Conservation (phyloP, 768 basidiomycete species). For the Boletus rubropictus region DNA sequence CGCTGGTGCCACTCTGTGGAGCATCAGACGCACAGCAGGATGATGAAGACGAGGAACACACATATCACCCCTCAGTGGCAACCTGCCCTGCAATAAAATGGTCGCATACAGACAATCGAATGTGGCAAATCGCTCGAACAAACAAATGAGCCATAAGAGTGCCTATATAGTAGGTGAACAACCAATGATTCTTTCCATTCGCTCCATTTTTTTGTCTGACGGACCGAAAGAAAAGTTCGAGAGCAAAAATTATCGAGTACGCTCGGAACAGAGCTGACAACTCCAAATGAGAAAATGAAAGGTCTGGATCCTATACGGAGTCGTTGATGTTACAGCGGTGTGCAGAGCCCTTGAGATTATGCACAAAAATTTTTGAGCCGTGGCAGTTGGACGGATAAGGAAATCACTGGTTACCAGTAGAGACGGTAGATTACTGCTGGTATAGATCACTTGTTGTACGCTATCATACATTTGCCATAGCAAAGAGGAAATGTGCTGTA, state of each 20-base stretch:
- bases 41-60: constrained; percentile 53
- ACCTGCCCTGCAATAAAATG: constrained; percentile 40
- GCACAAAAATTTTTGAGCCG: too few relatives aligned
- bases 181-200: background rate
- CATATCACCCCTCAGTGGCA: constrained; percentile 39
- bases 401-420: too few relatives aligned
- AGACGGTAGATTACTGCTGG: too few relatives aligned
- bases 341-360: too few relatives aligned
- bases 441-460: too few relatives aligned
- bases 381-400: too few relatives aligned
- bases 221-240: constrained; percentile 58
- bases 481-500: too few relatives aligned
- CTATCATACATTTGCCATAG: too few relatives aligned
- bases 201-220: background rate
- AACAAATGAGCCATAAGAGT: constrained; percentile 59
- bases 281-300: constrained; percentile 33
- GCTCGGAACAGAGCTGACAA: constrained; percentile 33
- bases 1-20: constrained; percentile 5
- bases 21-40: constrained; percentile 22
- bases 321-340: too few relatives aligned
- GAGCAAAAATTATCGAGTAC: constrained; percentile 46
- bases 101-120: constrained; percentile 55
- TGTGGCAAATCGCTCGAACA: constrained; percentile 66
- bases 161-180: background rate
- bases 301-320: constrained; percentile 22